Evolutionary conservation across 169 alveolate species (phyloP).

Genomic region (Eimeria praecox): DNA sequence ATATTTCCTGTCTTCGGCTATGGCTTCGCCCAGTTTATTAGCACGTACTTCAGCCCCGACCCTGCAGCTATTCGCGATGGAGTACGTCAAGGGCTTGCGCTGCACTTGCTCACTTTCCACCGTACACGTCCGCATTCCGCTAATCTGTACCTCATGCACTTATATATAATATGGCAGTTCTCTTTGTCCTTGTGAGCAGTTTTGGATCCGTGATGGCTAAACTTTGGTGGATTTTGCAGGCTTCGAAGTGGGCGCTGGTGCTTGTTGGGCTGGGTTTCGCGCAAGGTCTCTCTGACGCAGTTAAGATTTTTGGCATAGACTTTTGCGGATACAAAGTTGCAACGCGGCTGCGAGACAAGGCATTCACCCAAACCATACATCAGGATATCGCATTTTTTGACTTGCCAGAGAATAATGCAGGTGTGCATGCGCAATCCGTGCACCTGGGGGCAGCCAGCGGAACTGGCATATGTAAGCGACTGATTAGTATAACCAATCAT

Average conservation of each 20-base stretch:
- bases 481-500: not conserved
- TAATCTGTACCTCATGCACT: too few relatives aligned
- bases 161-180: too few relatives aligned
- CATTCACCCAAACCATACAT: slow-evolving; percentile 69
- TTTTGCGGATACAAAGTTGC: slow-evolving; percentile 73
- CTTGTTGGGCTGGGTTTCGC: slow-evolving; percentile 56
- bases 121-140: not conserved
- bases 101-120: not conserved
- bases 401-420: slow-evolving; percentile 39
- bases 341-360: slow-evolving; percentile 47
- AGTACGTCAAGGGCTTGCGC: not conserved
- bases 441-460: not conserved
- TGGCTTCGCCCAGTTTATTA: slow-evolving; percentile 43
- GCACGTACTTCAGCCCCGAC: slow-evolving; percentile 55
- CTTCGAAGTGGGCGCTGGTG: slow-evolving; percentile 44
- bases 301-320: slow-evolving; percentile 62
- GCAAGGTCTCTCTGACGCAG: not conserved
- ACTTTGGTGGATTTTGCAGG: not conserved
- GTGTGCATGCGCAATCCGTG: slow-evolving; percentile 9
- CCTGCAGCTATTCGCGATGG: slow-evolving; percentile 57
- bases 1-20: slow-evolving; percentile 67
- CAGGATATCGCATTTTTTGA: slow-evolving; percentile 75
- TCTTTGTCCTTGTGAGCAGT: not conserved
- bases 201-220: not conserved
- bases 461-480: not conserved